Evolutionary conservation across 2,329 filamentous ascomycete genomes (phyloP).

Genomic region (Epichloe uncinata): DNA sequence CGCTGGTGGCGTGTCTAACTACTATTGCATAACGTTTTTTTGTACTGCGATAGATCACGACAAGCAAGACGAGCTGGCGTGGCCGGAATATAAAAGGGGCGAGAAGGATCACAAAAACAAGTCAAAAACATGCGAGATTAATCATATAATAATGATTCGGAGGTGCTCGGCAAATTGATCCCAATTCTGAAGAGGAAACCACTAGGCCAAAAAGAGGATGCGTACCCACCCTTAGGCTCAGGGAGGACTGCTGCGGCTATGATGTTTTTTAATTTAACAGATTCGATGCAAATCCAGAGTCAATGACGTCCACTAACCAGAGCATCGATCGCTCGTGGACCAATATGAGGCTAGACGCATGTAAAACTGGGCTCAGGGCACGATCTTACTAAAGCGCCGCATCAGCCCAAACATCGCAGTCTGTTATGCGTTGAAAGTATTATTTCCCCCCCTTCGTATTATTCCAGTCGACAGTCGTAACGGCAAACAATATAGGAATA

Average conservation of each 20-base stretch:
- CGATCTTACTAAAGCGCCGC: background rate
- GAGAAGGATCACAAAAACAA: background rate
- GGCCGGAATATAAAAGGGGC: too few relatives aligned
- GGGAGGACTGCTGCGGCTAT: too few relatives aligned
- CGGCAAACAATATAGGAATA: background rate
- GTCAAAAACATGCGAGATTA: background rate
- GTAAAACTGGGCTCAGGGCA: background rate
- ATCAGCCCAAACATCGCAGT: background rate
- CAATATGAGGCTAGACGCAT: background rate
- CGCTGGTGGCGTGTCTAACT: too few relatives aligned
- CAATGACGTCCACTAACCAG: constrained; percentile 11
- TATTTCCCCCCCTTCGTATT: background rate
- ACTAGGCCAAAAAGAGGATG: too few relatives aligned
- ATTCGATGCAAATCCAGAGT: background rate
- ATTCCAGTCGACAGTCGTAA: background rate
- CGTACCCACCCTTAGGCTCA: too few relatives aligned
- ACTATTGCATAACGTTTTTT: too few relatives aligned
- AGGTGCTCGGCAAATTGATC: too few relatives aligned
- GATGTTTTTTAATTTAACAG: too few relatives aligned
- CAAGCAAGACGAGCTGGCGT: too few relatives aligned
- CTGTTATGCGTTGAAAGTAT: too few relatives aligned
- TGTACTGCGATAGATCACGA: too few relatives aligned
- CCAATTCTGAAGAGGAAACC: too few relatives aligned
- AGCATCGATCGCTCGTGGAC: background rate
- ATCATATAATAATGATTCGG: background rate